Base-by-base conservation (phyloP, 305 asterid species). In the Fraxinus sp. region DNA sequence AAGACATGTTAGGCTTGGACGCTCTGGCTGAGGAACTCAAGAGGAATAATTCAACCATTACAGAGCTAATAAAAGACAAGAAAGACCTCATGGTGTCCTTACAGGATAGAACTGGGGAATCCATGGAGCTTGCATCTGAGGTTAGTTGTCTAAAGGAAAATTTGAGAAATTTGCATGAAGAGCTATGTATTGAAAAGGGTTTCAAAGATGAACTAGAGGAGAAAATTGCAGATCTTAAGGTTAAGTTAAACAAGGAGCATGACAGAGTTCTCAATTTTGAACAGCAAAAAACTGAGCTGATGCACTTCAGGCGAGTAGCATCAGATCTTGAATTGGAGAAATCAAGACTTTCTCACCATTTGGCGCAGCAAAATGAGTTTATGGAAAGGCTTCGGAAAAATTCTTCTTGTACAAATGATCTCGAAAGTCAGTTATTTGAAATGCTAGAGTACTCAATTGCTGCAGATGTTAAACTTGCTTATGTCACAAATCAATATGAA, bases 311-410 rank as follows among this genome's bases (percentile, higher is more conserved):
- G 89, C 90, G 87, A 81, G 87, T 88, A 80, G 90, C 85, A 71
- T 86, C 89, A 33, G 90, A 89, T 84, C 91, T 91, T 52, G 95
- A 93, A 85, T 52, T 77, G 86, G 97, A 95, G 87, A 96, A 89
- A 81, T 90, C 90, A 57, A 91, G 91, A 83, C 92, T 93, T 76
- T 72, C 26, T 72, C 87, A 72, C 82, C 91, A 86, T 81, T 79
- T 91, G 82, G 83, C 49, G 86, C 92, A 87, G 90, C 92, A 86
- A 74, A 89, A 84, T 13, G 84, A 79, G 84, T 80, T 87, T n/a
- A 82, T 90, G 80, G 92, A 88, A 81, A 86, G 89, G 80, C 90
- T 92, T 80, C 85, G 87, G 86, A 82, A 81, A 77, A 83, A 85
- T 66, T 41, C 83, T 77, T 87, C 92, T 72, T 16, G 24, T 85